Evolutionary conservation across 345 rosid species (phyloP).

Genomic region (Excoecaria agallocha): DNA sequence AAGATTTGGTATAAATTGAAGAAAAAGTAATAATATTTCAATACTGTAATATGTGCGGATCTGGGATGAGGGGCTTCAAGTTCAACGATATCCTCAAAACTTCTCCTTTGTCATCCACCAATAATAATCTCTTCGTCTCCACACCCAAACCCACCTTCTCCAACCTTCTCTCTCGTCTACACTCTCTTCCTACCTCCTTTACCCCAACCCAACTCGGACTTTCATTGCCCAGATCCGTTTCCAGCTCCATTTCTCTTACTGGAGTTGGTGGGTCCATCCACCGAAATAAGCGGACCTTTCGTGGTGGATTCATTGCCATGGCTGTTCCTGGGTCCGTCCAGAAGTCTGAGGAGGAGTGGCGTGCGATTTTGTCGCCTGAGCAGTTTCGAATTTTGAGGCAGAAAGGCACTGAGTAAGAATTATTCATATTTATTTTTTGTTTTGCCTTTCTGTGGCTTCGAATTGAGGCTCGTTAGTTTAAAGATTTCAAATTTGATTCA

Average conservation of each 20-base stretch:
- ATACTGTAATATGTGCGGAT: background rate
- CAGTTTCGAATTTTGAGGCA: constrained; percentile 77
- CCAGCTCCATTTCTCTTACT: constrained; percentile 23
- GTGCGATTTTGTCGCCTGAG: constrained; percentile 72
- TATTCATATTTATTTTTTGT: background rate
- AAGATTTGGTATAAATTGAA: background rate
- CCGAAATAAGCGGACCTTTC: constrained; percentile 39
- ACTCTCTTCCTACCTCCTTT: background rate
- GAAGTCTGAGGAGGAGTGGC: constrained; percentile 94
- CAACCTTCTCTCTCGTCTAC: background rate
- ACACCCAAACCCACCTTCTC: constrained; percentile 2
- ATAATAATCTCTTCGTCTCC: constrained; percentile 9
- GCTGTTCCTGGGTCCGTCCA: constrained; percentile 54
- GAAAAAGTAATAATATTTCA: no score
- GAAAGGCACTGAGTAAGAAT: constrained; percentile 97
- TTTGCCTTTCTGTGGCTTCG: background rate
- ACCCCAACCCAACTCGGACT: constrained; percentile 11
- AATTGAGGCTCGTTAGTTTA: background rate
- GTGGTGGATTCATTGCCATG: constrained; percentile 52
- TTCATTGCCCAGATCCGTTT: background rate
- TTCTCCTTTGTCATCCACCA: constrained; percentile 37
- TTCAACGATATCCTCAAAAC: constrained; percentile 27
- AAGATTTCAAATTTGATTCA: background rate
- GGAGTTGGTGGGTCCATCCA: constrained; percentile 19
- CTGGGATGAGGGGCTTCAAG: constrained; percentile 37